Evolutionary conservation across 2,329 filamentous ascomycete species (phyloP), one percentile per base, ranked within the genome.

Genomic region (Cordyceps militaris): DNA sequence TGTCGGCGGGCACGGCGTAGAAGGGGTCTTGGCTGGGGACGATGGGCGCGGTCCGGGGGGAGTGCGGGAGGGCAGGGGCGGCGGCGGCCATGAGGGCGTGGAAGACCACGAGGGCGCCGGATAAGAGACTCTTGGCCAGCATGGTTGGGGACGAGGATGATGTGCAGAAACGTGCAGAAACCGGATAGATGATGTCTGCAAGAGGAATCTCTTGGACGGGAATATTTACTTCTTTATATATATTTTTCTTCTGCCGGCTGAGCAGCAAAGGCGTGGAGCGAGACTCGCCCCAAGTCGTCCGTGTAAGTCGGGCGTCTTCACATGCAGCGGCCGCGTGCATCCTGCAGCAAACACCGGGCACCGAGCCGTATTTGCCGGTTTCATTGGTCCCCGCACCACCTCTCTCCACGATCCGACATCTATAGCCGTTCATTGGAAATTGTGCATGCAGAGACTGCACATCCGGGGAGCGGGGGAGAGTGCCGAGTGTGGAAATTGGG

Each of bases 1-100:
- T 28, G 24, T 42, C 21, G 9, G 43, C n/a, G 7, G 62, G 61
- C 1, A 64, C 57, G 2, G 49, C 30, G 21, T 64, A 64, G 36
- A 64, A 64, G 1, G 57, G 6, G 36, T 64, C 63, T 5, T 62
- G 6, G 34, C 55, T 62, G 26, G 62, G 62, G 4, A 46, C 19
- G 19, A 46, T 44, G 13, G 51, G 51, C 10, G 40, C 51, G 19
- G n/a, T n/a, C 7, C 51, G 26, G 28, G 40, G 26, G 28, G 44
- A 40, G 42, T 54, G 51, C 14, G 51, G 51, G 19, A 44, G 19
- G 5, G 51, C 14, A 10, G 51, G 51, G 10, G 51, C 51, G 21
- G 11, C 14, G 9, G 11, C 13, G 10, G 19, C 51, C 7, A 24
- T 7, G 14, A 54, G n/a, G 28, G 30, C 51, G 28, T 36, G 11